Conservation (phyloP, 2,329 filamentous ascomycete genomes). For the Penicillium sp. region DNA sequence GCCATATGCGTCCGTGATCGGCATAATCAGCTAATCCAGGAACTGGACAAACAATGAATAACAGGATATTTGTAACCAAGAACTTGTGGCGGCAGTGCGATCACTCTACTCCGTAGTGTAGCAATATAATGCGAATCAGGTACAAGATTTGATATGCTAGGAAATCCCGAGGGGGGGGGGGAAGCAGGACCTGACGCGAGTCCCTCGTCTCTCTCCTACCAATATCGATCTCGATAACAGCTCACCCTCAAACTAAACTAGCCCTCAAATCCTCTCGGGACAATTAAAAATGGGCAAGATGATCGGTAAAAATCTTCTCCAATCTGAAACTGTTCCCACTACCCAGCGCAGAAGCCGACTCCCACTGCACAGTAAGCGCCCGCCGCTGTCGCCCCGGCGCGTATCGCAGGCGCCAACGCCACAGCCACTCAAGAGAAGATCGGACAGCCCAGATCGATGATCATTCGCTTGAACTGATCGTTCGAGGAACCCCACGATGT, state of each 20-base stretch:
- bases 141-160: not conserved
- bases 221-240: too few species aligned
- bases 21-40: not conserved
- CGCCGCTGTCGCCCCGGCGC: constrained; percentile 20
- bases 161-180: not conserved
- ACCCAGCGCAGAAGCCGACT: not conserved
- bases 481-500: constrained; percentile 6
- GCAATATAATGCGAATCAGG: not conserved
- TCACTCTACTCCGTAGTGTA: too few species aligned
- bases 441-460: constrained; percentile 9
- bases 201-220: not conserved
- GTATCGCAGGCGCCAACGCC: constrained; percentile 20
- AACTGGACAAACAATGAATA: not conserved
- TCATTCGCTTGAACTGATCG: constrained; percentile 9
- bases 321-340: constrained; percentile 14
- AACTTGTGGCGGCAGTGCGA: not conserved
- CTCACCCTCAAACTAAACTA: not conserved
- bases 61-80: not conserved
- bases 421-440: constrained; percentile 2
- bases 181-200: too few species aligned
- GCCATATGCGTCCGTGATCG: not conserved
- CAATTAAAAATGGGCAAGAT: too few species aligned
- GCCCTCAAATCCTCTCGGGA: not conserved
- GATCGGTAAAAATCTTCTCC: not conserved
- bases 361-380: constrained; percentile 22